Base-by-base conservation (phyloP, 768 basidiomycete genomes). In the Leccinum imitatum region DNA sequence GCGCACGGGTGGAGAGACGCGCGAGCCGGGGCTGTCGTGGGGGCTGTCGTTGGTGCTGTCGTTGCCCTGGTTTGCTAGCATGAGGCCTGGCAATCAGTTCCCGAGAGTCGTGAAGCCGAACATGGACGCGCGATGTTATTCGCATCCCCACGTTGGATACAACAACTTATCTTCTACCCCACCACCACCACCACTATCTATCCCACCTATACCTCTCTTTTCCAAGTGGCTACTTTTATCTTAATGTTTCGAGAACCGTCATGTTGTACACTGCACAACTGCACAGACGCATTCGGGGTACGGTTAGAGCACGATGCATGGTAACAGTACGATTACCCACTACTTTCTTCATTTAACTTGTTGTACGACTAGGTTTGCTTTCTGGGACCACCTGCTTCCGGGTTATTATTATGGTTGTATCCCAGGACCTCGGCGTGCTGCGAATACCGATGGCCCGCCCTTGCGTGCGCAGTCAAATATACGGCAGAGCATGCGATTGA, bases 11-110 rank as follows among this genome's bases (percentile, higher is more conserved):
- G 44, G 33, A 15, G 57, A 4, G 35, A 56, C 5, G 50, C 39
- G 23, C 21, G 54, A 27, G 21, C 54, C 13, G 39, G 54, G 0
- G 14, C 57, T 15, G 30, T 58, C 11, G 41, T 33, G 6, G 60
- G 55, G 5, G 55, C 57, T 23, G 59, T 55, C 3, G 56, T 57
- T 25, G 61, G 59, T 15, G 56, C 50, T 1, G 41, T 67, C 31
- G 62, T 44, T 4, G 59, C 39, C 15, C 17, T 66, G 6, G 21
- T 64, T 4, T 66, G 44, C 19, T 25, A 21, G 11, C 47, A 13
- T 9, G 15, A 2, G 8, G 6, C 21, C 14, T 23, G 19, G 6
- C 21, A 23, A 23, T 47, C 21, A 47, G 19, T 25, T 48, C 6
- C 3, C 6, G 23, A 21, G 11, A 13, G 13, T 48, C 47, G 13